These are phyloP conservation scores for Fonsecaea nubica DNA, from an alignment of 2,329 filamentous ascomycete species.

Conservation along the genomic window DNA sequence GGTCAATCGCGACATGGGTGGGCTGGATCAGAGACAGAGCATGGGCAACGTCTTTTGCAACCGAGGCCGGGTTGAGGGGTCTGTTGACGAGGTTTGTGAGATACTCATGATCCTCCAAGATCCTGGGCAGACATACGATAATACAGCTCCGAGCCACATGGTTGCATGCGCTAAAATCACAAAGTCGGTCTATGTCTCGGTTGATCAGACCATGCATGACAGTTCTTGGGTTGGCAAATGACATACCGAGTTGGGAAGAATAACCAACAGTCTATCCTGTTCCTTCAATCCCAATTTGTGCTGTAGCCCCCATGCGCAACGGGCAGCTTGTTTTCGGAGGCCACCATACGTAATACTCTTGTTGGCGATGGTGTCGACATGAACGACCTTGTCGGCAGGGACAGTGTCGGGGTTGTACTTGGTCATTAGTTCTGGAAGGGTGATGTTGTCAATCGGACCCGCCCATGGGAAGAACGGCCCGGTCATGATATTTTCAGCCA, in stretches of 20 bases:
- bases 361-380: slow-evolving; percentile 41
- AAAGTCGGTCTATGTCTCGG: slow-evolving; percentile 38
- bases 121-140: slow-evolving; percentile 28
- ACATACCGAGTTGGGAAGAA: slow-evolving; percentile 40
- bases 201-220: not conserved
- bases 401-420: slow-evolving; percentile 42
- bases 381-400: slow-evolving; percentile 39
- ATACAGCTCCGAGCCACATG: slow-evolving; percentile 41
- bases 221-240: not conserved
- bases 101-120: slow-evolving; percentile 13
- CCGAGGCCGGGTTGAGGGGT: slow-evolving; percentile 38
- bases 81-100: slow-evolving; percentile 10
- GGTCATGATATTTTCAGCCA: slow-evolving; percentile 5
- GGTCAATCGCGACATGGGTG: slow-evolving; percentile 38
- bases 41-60: slow-evolving; percentile 40
- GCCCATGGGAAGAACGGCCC: slow-evolving; percentile 17
- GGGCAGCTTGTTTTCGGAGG: slow-evolving; percentile 39
- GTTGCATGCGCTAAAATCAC: slow-evolving; percentile 42
- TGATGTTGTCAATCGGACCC: slow-evolving; percentile 31
- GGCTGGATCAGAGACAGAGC: slow-evolving; percentile 38
- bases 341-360: slow-evolving; percentile 41
- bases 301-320: slow-evolving; percentile 41
- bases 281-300: slow-evolving; percentile 35
- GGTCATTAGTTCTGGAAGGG: slow-evolving; percentile 41
- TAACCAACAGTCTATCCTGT: slow-evolving; percentile 38